Base-by-base conservation (phyloP, 805 yeast genomes). In the Wickerhamomyces silvicola region DNA sequence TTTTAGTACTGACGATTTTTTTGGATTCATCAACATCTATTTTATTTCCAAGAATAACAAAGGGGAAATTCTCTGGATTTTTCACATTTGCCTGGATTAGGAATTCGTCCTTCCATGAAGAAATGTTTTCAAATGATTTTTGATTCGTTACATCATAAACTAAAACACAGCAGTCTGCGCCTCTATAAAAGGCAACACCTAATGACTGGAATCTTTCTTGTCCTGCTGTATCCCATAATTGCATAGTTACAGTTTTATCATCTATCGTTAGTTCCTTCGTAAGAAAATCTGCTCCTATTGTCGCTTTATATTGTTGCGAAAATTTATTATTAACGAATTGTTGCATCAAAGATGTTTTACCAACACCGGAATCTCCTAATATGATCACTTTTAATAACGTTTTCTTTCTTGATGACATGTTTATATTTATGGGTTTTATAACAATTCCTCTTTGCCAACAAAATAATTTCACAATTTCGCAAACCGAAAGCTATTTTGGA, bases 181-280 rank as follows among this genome's bases (percentile, higher is more conserved):
- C 97, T 50, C 98, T 70, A 59, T 92, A 90, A 57, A 90, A 90
- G 0, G 97, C 97, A 27, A 90, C 97, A 11, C 97, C 97, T 40
- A 90, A 67, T 37, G 94, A 81, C 62, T 92, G 97, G 70, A 90
- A 90, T 50, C 98, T 72, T 60, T 90, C 98, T 65, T 90, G 98
- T 22, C 98, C 98, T 7, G 97, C 97, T 26, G 98, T 90, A 55
- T 90, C 98, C 98, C 98, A 90, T 34, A 92, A 81, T 61, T 83
- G 90, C 62, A 64, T 59, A 6, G 70, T 64, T 11, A 66, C 70
- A 10, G 61, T 49, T 37, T 54, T 52, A 57, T 81, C 92, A 56
- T 92, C 97, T 37, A 92, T 74, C 18, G 70, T 64, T 38, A 90
- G 75, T 50, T 90, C 97, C 58, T 88, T 90, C 23, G 97, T 90